Evolutionary conservation across 176 grass and related monocot species (phyloP), one percentile per base, ranked within the genome.

Genomic region (Carex scoparia): DNA sequence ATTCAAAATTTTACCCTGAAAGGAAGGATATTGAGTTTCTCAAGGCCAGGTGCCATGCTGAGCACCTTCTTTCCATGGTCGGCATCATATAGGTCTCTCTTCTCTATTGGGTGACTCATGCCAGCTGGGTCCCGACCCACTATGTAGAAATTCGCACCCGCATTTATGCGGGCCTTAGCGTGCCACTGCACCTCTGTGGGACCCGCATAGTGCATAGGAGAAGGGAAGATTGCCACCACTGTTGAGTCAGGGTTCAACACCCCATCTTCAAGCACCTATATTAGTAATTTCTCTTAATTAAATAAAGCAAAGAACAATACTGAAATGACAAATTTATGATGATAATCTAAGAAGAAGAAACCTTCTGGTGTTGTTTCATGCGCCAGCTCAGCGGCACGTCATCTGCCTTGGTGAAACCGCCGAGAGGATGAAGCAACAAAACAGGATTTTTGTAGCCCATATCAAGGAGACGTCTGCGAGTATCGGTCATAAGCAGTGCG

Each of bases 341-440:
- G 64, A 79, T 8, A 15, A 79, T 14, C 74, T 62, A 5, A 58
- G 51, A 58, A 58, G 5, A 69, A 79, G 5, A 69, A 13, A 98
- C 96, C 96, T 99, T 95, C 74, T 95, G 93, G 89, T 95, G 93
- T 83, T 99, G 93, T 87, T 91, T 99, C 96, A 99, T 99, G 84
- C 96, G 93, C 91, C 92, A 95, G 81, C 84, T 87, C 86, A 95
- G 91, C 76, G 93, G 96, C 68, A 99, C 96, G 12, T 99, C 96
- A 64, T 99, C 96, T 61, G 90, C 93, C 88, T 99, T 99, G 72
- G 96, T 99, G 42, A 91, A 99, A 51, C 96, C 96, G 18, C 96
- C 96, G n/a, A 99, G 82, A 65, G 96, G 93, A 95, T 99, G 93
- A 81, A 99, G 88, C 62, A 99, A 94, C 72, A 99, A 85, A 85